Evolutionary conservation across 2,329 filamentous ascomycete genomes (phyloP).

Genomic region (Alternaria rosae): DNA sequence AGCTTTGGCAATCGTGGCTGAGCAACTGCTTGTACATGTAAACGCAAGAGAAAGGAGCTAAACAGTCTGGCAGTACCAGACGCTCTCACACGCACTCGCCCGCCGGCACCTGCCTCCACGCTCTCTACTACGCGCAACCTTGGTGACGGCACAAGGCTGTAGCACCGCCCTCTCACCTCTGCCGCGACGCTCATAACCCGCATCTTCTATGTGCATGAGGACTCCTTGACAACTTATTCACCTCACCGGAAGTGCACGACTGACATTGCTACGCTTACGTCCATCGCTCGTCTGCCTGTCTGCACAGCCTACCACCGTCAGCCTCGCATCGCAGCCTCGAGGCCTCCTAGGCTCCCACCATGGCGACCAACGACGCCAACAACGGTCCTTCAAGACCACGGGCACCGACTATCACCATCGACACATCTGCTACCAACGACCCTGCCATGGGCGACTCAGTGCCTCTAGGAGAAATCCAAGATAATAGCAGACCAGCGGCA

Average conservation of each 20-base stretch:
- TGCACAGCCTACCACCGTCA: conserved; percentile 8
- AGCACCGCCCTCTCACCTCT: conserved; percentile 10
- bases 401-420: conserved; percentile 62
- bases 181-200: conserved; percentile 13
- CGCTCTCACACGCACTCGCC: not conserved
- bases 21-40: not conserved
- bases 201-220: conserved; percentile 32
- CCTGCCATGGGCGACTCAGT: conserved; percentile 44
- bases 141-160: not conserved
- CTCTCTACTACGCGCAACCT: not conserved
- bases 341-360: conserved; percentile 31
- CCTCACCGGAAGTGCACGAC: conserved; percentile 41
- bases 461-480: conserved; percentile 43
- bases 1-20: not conserved
- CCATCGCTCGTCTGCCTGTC: conserved; percentile 27
- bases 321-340: conserved; percentile 15
- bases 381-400: conserved; percentile 48
- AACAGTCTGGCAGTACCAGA: conserved; percentile 1
- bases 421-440: conserved; percentile 56
- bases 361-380: conserved; percentile 39
- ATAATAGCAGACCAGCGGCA: conserved; percentile 36
- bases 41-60: not conserved
- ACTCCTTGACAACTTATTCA: conserved; percentile 19
- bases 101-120: conserved; percentile 10
- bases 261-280: conserved; percentile 37